Conservation (phyloP, 768 basidiomycete genomes). For the Leccinum uliginosum region DNA sequence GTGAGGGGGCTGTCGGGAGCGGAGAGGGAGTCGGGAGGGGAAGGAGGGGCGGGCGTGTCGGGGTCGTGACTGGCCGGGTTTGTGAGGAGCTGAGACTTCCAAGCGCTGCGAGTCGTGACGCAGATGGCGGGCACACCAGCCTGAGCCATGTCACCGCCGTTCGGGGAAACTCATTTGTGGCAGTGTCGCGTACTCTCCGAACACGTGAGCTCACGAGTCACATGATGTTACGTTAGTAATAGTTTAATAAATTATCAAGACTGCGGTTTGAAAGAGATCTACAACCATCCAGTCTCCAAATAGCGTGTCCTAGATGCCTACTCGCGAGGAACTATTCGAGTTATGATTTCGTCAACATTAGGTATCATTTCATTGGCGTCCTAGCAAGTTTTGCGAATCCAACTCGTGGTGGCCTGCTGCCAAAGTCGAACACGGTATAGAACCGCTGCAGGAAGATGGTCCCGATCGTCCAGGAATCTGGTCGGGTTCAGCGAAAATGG, state of each 20-base stretch:
- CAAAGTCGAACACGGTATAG: not conserved
- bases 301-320: not conserved
- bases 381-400: not conserved
- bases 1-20: constrained; percentile 22
- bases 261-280: not conserved
- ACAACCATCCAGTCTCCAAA: not conserved
- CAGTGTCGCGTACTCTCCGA: constrained; percentile 13
- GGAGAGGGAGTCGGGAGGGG: constrained; percentile 20
- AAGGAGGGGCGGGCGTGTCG: constrained; percentile 5
- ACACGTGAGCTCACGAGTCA: constrained; percentile 5
- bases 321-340: not conserved
- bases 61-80: not conserved
- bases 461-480: not conserved
- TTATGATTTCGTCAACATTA: not conserved
- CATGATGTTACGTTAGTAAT: too few relatives aligned
- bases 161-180: constrained; percentile 14
- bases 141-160: constrained; percentile 8
- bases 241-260: not conserved
- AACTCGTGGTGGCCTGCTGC: not conserved
- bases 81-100: constrained; percentile 20
- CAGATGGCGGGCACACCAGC: constrained; percentile 15
- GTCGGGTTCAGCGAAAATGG: not conserved
- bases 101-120: constrained; percentile 28
- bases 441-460: not conserved
- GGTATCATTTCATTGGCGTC: not conserved